Base-by-base conservation (phyloP, 2,329 filamentous ascomycete genomes). In the Cercospora nicotianae region DNA sequence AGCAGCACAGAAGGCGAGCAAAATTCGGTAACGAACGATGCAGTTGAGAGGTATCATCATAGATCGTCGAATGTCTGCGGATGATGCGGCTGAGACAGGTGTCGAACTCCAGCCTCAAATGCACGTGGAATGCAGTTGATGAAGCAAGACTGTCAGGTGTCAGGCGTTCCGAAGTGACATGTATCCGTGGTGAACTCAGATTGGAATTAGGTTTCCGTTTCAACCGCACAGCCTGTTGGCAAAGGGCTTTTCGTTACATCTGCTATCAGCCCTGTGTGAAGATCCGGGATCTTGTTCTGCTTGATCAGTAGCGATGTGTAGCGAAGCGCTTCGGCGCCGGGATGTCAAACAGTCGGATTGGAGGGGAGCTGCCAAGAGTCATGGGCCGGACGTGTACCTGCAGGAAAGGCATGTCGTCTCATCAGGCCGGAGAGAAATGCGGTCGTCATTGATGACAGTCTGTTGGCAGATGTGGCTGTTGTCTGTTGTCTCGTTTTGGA, bases 31-130 rank as follows among this genome's bases (percentile, higher is more conserved):
- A 23, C 10, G 45, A 7, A 51, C 9, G 20, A 23, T 23, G 45
- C 45, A 12, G 45, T 23, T 42, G 36, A 42, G 36, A 9, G 8
- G 36, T 8, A n/a, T n/a, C 45, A 7, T 12, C 10, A 7, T 51
- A 23, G 45, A 23, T 51, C 4, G 45, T 58, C 26, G 9, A 33
- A 58, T n/a, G 26, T 58, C 16, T 58, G 53, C 53, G 12, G 53
- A 18, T 6, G 53, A 30, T 30, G 45, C 2, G 13, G 16, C 26
- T 13, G 53, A 30, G 53, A 58, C 53, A 58, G 53, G 53, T 58
- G 26, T 58, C 53, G 53, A 58, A 58, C 53, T 58, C 53, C 53
- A 58, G 53, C 53, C 53, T 58, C 53, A 6, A n/a, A 42, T n/a
- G 53, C 53, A 58, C 53, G 53, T 33, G 53, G 26, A 13, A 51